These are phyloP conservation scores for Xylaria castorea DNA, from an alignment of 495 filamentous ascomycete species.

Conservation along the genomic window DNA sequence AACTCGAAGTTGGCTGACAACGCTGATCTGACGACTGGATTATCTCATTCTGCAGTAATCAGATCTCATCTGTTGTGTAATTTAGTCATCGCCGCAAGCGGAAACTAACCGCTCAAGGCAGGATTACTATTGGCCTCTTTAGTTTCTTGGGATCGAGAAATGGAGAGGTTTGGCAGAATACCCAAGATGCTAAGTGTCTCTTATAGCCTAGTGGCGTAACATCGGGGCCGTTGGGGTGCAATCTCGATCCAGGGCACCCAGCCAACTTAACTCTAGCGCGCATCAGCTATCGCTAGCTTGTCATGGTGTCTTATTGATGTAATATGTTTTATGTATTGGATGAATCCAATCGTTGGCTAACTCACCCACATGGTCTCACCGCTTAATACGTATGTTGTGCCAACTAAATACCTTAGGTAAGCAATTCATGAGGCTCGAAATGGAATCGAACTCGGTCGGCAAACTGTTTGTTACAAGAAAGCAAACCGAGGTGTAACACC, in stretches of 20 bases:
- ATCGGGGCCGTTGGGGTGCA: conserved; percentile 13
- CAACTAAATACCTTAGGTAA: conserved; percentile 7
- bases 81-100: conserved; percentile 19
- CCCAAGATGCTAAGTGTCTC: conserved; percentile 31
- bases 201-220: conserved; percentile 8
- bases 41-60: conserved; percentile 1
- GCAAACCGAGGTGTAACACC: not conserved
- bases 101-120: conserved; percentile 5
- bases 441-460: not conserved
- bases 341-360: not conserved
- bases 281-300: conserved; percentile 6
- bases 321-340: conserved; percentile 1
- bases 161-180: conserved; percentile 12
- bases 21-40: conserved; percentile 9
- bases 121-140: conserved; percentile 6
- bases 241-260: conserved; percentile 2
- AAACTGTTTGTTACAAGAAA: conserved; percentile 5
- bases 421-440: not conserved
- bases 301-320: conserved; percentile 12
- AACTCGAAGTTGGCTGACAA: not conserved
- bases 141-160: not conserved
- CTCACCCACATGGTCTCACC: conserved; percentile 10
- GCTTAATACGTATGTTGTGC: conserved; percentile 11
- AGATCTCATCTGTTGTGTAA: conserved; percentile 3
- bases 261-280: conserved; percentile 9